Conservation (phyloP, 2,329 filamentous ascomycete genomes). For the Fusarium longipes region DNA sequence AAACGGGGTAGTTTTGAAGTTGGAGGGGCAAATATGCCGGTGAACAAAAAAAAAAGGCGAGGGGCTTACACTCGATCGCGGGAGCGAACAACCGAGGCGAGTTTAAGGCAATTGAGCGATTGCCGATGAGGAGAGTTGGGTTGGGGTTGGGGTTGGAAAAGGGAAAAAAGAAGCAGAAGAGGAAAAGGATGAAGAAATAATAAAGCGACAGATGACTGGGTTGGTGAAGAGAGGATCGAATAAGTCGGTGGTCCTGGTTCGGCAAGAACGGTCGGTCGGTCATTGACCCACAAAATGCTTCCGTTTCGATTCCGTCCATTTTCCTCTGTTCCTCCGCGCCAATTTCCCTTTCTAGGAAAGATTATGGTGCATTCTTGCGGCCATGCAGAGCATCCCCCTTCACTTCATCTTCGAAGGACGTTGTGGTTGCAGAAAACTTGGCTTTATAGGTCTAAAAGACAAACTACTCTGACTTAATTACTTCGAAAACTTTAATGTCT, state of each 20-base stretch:
- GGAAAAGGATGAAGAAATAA: constrained; percentile 7
- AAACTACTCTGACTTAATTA: too few species aligned
- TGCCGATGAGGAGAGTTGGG: not conserved
- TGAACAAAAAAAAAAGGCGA: constrained; percentile 25
- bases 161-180: not conserved
- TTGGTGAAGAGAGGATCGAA: constrained; percentile 14
- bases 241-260: constrained; percentile 37
- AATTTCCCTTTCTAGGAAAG: constrained; percentile 33
- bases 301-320: constrained; percentile 40
- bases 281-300: constrained; percentile 41
- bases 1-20: constrained; percentile 14
- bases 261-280: constrained; percentile 40
- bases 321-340: constrained; percentile 16
- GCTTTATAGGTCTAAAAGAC: too few species aligned
- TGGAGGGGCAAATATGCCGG: constrained; percentile 34
- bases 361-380: constrained; percentile 19
- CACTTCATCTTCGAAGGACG: not conserved
- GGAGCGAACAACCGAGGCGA: constrained; percentile 30
- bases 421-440: too few species aligned
- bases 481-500: too few species aligned
- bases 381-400: constrained; percentile 14
- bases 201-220: constrained; percentile 28
- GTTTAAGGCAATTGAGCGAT: constrained; percentile 30
- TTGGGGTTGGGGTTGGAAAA: not conserved
- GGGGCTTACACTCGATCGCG: constrained; percentile 27